These are phyloP conservation scores for Nicotiana obtusifolia DNA, from an alignment of 257 asterid genomes.

Conservation along the genomic window DNA sequence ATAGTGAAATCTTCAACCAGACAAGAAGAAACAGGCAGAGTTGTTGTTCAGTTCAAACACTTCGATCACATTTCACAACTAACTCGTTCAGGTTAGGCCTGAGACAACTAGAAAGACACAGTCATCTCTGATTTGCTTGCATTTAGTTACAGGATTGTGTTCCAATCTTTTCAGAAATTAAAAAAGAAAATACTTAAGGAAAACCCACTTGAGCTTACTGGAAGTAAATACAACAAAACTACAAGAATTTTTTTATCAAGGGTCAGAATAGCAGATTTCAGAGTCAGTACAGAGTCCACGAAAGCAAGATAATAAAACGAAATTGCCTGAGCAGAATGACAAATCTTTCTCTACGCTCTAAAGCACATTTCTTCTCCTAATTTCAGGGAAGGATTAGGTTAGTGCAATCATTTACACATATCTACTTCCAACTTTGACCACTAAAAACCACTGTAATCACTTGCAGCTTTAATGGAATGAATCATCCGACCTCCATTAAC, in stretches of 20 bases:
- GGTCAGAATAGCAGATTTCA: not conserved
- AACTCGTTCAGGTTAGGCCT: not conserved
- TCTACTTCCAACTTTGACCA: not conserved
- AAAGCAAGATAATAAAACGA: not conserved
- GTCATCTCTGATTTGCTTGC: not conserved
- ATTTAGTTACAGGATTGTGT: not conserved
- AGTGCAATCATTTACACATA: not conserved
- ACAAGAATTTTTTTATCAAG: not conserved
- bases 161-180: not conserved
- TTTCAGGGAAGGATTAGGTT: not conserved
- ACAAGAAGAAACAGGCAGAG: not conserved
- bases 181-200: not conserved
- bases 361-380: not conserved
- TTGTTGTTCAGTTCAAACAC: not conserved
- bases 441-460: not conserved
- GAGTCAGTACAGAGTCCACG: not conserved
- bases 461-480: not conserved
- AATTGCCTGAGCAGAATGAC: not conserved
- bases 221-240: not conserved
- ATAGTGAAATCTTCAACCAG: not conserved
- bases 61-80: not conserved
- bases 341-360: not conserved
- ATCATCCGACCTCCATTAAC: not conserved
- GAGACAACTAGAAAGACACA: not conserved
- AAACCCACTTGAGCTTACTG: not conserved